Evolutionary conservation across 2,329 filamentous ascomycete species (phyloP).

Genomic region (Torrubiella hemipterigena): DNA sequence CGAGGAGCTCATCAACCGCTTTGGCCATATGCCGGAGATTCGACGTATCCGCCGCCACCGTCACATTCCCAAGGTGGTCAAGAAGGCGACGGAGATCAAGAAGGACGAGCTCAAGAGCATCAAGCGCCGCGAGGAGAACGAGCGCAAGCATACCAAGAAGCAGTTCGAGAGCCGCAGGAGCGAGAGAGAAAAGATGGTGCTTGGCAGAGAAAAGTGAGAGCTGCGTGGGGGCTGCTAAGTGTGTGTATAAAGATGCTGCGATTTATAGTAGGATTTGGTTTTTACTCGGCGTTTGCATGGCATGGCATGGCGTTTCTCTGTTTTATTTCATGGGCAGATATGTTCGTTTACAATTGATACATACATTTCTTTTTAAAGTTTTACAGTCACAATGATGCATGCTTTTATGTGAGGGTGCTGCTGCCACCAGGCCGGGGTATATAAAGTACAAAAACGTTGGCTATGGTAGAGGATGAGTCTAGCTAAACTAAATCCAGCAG

Average conservation of each 20-base stretch:
- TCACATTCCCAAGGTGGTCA: slow-evolving; percentile 82
- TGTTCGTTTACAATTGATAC: too few relatives aligned
- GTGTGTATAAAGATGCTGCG: not conserved
- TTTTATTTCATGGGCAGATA: too few relatives aligned
- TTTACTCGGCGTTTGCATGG: too few relatives aligned
- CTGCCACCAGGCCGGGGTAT: too few relatives aligned
- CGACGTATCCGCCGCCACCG: slow-evolving; percentile 81
- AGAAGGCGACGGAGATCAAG: slow-evolving; percentile 96
- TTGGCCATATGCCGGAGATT: slow-evolving; percentile 93
- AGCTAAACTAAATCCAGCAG: too few relatives aligned
- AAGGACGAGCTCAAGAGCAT: slow-evolving; percentile 73
- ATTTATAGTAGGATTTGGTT: too few relatives aligned
- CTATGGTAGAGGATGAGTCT: too few relatives aligned
- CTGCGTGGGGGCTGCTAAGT: not conserved
- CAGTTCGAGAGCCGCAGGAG: slow-evolving; percentile 59
- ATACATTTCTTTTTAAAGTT: too few relatives aligned
- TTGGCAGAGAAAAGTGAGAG: slow-evolving; percentile 48
- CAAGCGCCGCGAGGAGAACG: slow-evolving; percentile 88
- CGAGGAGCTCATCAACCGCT: slow-evolving; percentile 68
- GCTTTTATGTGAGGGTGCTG: too few relatives aligned
- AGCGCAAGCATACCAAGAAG: slow-evolving; percentile 82
- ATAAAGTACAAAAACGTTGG: too few relatives aligned
- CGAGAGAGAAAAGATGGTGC: slow-evolving; percentile 87
- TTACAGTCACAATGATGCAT: too few relatives aligned
- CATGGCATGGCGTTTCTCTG: not conserved